Evolutionary conservation across 768 basidiomycete species (phyloP).

Genomic region (Russula ochroleuca): DNA sequence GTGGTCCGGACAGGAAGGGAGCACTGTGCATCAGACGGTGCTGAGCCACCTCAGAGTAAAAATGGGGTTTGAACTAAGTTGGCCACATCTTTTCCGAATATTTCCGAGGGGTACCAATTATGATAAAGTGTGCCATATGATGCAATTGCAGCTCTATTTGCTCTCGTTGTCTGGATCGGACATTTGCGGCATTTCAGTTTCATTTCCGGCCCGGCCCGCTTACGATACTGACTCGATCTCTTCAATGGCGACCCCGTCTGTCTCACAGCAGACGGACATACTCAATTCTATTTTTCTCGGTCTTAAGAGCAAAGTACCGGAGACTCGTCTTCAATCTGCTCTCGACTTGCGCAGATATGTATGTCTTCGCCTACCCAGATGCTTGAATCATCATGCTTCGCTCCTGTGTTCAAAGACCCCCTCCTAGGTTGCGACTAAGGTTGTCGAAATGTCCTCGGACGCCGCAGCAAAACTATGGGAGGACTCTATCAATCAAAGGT

Average conservation of each 20-base stretch:
- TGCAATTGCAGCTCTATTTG: no score
- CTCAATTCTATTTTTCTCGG: constrained; percentile 64
- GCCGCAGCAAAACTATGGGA: constrained; percentile 81
- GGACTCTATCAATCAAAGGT: constrained; percentile 69
- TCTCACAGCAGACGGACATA: constrained; percentile 55
- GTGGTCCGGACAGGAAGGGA: not conserved
- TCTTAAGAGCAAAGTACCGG: constrained; percentile 59
- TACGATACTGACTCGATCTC: not conserved
- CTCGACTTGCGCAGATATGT: constrained; percentile 73
- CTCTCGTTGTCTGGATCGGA: no score
- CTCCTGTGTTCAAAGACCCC: constrained; percentile 11
- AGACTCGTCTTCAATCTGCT: constrained; percentile 64
- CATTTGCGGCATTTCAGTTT: no score
- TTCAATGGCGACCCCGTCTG: constrained; percentile 57
- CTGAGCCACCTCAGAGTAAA: not conserved
- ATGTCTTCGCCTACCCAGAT: constrained; percentile 32
- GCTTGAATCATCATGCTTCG: no score
- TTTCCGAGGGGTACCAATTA: no score
- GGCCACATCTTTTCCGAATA: no score
- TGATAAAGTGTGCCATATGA: no score
- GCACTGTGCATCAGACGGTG: not conserved
- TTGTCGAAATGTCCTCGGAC: constrained; percentile 79
- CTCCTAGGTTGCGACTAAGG: constrained; percentile 60
- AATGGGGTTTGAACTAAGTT: not conserved
- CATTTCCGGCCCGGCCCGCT: constrained; percentile 2